Conservation (phyloP, 257 asterid genomes). For the Nicotiana benthamiana region DNA sequence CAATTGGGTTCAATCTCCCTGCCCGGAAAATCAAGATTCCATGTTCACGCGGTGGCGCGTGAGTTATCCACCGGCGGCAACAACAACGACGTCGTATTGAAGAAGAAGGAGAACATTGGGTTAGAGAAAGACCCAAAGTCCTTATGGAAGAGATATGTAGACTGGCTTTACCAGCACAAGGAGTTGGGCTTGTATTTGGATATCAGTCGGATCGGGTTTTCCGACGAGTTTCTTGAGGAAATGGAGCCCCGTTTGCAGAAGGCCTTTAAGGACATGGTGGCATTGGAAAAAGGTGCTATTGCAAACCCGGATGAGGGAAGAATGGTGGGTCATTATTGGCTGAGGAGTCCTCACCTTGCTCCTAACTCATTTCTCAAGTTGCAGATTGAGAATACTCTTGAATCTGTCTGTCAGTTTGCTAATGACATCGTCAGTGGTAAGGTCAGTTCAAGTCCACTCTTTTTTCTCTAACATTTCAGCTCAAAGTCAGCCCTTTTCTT, state of each 20-base stretch:
- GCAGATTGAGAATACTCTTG: slow-evolving; percentile 70
- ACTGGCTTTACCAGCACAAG: slow-evolving; percentile 95
- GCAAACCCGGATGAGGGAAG: slow-evolving; percentile 97
- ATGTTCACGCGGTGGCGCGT: slow-evolving; percentile 63
- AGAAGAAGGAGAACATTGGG: slow-evolving; percentile 12
- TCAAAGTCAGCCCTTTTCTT: neutral
- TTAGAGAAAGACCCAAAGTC: slow-evolving; percentile 57
- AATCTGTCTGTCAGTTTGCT: slow-evolving; percentile 59
- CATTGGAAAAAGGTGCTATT: slow-evolving; percentile 88
- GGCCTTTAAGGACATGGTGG: slow-evolving; percentile 75
- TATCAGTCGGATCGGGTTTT: slow-evolving; percentile 86
- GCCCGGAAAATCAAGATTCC: slow-evolving; percentile 15
- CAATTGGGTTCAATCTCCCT: slow-evolving; percentile 4
- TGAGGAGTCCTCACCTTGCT: slow-evolving; percentile 70
- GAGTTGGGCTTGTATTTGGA: slow-evolving; percentile 88
- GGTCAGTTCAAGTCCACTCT: slow-evolving; percentile 41
- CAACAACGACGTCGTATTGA: slow-evolving; percentile 25
- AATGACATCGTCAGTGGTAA: slow-evolving; percentile 86
- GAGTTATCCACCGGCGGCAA: slow-evolving; percentile 38
- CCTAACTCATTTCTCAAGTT: slow-evolving; percentile 52
- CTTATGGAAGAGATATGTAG: slow-evolving; percentile 79
- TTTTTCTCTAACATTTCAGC: neutral
- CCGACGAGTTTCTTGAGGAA: slow-evolving; percentile 56
- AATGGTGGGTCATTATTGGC: slow-evolving; percentile 99
- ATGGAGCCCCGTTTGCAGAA: slow-evolving; percentile 79